Evolutionary conservation across 345 rosid species (phyloP).

Genomic region (Nasturtium officinale): DNA sequence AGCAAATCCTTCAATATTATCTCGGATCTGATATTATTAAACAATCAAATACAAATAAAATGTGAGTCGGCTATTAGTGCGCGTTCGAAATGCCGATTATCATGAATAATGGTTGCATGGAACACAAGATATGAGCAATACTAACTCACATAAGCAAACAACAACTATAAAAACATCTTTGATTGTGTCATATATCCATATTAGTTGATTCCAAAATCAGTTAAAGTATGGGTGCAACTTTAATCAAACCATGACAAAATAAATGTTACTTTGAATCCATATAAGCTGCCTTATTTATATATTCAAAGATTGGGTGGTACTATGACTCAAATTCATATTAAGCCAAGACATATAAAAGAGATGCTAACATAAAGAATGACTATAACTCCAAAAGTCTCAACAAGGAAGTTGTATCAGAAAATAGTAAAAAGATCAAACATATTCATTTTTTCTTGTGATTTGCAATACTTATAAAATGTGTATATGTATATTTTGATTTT

Average conservation of each 20-base stretch:
- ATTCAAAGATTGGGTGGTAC: not conserved
- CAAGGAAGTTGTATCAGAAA: not conserved
- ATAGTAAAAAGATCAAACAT: not conserved
- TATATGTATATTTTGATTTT: not conserved
- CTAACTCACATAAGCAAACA: not conserved
- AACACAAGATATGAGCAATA: slow-evolving; percentile 13
- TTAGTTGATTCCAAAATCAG: not conserved
- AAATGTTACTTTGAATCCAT: slow-evolving; percentile 19
- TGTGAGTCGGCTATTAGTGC: not conserved
- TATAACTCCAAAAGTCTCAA: slow-evolving; percentile 16
- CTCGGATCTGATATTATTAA: not conserved
- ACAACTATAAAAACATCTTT: not conserved
- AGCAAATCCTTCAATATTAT: not conserved
- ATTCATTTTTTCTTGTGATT: not conserved
- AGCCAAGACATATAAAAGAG: not conserved
- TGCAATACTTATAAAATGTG: not conserved
- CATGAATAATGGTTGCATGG: slow-evolving; percentile 2
- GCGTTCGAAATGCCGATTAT: not conserved
- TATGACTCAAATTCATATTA: not conserved
- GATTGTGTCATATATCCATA: not conserved
- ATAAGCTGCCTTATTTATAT: not conserved
- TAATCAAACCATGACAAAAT: slow-evolving; percentile 2
- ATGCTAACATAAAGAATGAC: slow-evolving; percentile 3
- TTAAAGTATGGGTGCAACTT: not conserved
- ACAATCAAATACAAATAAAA: not conserved